Evolutionary conservation across 176 grass and related monocot species (phyloP), one percentile per base, ranked within the genome.

Genomic region (Triticum urartu): DNA sequence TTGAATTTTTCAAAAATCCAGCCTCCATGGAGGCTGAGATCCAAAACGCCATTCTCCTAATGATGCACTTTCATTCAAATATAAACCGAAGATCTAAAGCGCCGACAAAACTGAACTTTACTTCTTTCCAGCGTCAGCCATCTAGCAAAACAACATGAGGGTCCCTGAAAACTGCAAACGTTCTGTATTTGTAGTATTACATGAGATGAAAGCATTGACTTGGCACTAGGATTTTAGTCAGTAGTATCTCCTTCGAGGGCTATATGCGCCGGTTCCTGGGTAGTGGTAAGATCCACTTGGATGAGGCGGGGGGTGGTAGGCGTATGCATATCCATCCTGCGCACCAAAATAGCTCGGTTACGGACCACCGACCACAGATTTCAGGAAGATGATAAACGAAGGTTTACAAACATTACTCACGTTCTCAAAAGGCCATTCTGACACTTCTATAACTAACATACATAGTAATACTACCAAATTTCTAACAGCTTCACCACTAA

Each of bases 281-380:
- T 66, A 34, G 77, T 54, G 50, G 50, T 85, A 88, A 66, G 78
- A 42, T 81, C 6, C 50, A 77, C 77, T 91, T 40, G 50, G 34
- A 24, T 50, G 69, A 70, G 78, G 68, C 1, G 60, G 64, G 3
- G 62, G 77, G 25, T 63, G 17, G 64, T 88, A 65, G 20, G 72
- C 12, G 86, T 86, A 70, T 8, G 48, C 30, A 85, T 78, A 82
- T 78, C 58, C 86, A 86, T 52, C 24, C 90, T 91, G 85, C 59
- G 36, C 70, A 58, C 5, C 6, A 43, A 52, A 56, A 35, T 33
- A 64, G 45, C 14, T 39, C 13, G 75, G 34, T 63, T 14, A 87
- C 65, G 34, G 9, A 11, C 15, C 12, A 64, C 6, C 24, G 26
- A 77, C 12, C 6, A 58, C 54, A 80, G 12, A 63, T 11, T 72